These are phyloP conservation scores for Venturia pyrina DNA, from an alignment of 2,329 filamentous ascomycete species.

Conservation along the genomic window DNA sequence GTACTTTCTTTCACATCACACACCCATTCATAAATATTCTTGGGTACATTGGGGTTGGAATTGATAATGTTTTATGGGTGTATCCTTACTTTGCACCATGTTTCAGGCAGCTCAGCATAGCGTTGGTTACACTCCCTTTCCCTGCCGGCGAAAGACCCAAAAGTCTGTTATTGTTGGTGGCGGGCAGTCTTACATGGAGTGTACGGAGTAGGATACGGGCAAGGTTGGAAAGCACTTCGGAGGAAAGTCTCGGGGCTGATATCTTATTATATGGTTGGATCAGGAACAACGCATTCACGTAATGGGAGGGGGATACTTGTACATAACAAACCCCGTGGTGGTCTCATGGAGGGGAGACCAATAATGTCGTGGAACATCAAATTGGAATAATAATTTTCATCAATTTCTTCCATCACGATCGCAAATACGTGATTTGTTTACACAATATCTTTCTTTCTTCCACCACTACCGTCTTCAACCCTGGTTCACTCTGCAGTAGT, in stretches of 20 bases:
- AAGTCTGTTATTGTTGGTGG: too few relatives aligned
- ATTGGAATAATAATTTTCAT: background rate
- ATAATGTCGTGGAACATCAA: background rate
- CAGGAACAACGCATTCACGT: background rate
- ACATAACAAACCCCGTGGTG: background rate
- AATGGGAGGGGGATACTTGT: background rate
- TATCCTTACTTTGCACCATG: background rate
- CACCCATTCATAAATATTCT: background rate
- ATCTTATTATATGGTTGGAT: too few relatives aligned
- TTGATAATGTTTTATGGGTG: background rate
- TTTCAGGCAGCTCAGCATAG: slow-evolving; percentile 5
- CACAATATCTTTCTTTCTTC: too few relatives aligned
- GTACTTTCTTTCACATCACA: background rate
- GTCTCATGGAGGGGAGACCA: background rate
- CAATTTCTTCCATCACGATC: too few relatives aligned
- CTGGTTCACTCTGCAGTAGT: background rate
- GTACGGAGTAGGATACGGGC: too few relatives aligned
- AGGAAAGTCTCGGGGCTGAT: too few relatives aligned
- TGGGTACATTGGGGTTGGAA: background rate
- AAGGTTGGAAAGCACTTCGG: background rate
- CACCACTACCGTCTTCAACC: too few relatives aligned
- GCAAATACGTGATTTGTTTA: too few relatives aligned
- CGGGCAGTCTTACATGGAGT: too few relatives aligned
- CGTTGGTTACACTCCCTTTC: background rate
- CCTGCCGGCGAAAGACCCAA: background rate